A percentile compares a stretch with the other conserved stretches of the same genome.
Conservation (phyloP, 2,329 filamentous ascomycete genomes). For the Cercospora beticola region DNA sequence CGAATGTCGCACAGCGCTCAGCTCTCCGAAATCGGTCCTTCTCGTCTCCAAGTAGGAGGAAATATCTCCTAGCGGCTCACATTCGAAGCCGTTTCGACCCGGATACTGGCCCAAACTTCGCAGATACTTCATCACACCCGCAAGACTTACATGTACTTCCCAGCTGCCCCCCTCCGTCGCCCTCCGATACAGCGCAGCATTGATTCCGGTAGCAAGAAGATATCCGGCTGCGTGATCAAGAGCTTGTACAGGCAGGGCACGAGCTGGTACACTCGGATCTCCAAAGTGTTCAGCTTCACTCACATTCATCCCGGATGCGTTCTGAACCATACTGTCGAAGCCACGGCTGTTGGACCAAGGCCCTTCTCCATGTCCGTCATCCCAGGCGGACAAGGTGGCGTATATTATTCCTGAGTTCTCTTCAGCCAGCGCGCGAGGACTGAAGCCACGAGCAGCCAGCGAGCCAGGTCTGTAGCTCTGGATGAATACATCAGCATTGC, state of each 20-base stretch:
- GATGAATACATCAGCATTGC: slow-evolving; percentile 45
- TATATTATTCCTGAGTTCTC: slow-evolving; percentile 50
- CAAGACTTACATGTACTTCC: slow-evolving; percentile 57
- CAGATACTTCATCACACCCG: slow-evolving; percentile 57
- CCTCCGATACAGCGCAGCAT: slow-evolving; percentile 53
- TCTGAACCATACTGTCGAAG: slow-evolving; percentile 59
- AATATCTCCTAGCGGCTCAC: slow-evolving; percentile 15
- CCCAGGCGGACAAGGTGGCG: slow-evolving; percentile 57
- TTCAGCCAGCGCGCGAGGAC: slow-evolving; percentile 40
- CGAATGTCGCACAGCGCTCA: slow-evolving; percentile 52
- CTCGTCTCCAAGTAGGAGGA: slow-evolving; percentile 45
- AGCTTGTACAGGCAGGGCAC: slow-evolving; percentile 53
- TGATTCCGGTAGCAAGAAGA: slow-evolving; percentile 55
- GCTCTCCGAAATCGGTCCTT: slow-evolving; percentile 48
- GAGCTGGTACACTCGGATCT: slow-evolving; percentile 38
- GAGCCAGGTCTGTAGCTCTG: slow-evolving; percentile 52
- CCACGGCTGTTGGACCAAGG: slow-evolving; percentile 51
- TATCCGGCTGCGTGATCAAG: slow-evolving; percentile 59
- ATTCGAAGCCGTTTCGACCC: slow-evolving; percentile 46
- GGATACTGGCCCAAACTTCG: slow-evolving; percentile 55
- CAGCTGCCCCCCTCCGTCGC: slow-evolving; percentile 50
- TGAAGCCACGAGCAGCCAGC: slow-evolving; percentile 47
- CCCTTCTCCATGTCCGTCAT: slow-evolving; percentile 40
- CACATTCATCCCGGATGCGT: slow-evolving; percentile 57
- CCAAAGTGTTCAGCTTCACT: slow-evolving; percentile 53